These are phyloP conservation scores for Arthrobotrys pseudoclavata DNA, from an alignment of 2,329 filamentous ascomycete genomes.

Conservation along the genomic window DNA sequence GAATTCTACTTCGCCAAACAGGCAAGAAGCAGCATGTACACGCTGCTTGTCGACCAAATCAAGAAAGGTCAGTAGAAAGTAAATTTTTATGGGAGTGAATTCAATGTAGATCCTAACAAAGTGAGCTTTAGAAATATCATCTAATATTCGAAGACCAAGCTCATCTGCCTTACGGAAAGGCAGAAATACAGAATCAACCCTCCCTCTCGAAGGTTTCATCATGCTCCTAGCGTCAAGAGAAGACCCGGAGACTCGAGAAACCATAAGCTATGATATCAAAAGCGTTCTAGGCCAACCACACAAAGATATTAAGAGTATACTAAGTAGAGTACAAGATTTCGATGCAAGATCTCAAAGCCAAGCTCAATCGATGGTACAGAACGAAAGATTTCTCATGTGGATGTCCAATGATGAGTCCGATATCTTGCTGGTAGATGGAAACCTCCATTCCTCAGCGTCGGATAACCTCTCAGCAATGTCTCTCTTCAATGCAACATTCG, in stretches of 20 bases:
- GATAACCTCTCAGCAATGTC: slow-evolving; percentile 16
- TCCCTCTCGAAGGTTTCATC: slow-evolving; percentile 7
- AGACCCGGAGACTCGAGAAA: background rate
- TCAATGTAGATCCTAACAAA: background rate
- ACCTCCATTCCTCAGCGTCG: slow-evolving; percentile 8
- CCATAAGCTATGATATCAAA: background rate
- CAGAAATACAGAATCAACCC: background rate
- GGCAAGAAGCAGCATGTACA: slow-evolving; percentile 6
- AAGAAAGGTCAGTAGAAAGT: background rate
- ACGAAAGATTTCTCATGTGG: slow-evolving; percentile 17
- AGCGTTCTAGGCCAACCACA: slow-evolving; percentile 1
- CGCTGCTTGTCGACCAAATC: background rate
- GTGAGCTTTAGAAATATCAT: background rate
- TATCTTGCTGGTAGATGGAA: slow-evolving; percentile 7
- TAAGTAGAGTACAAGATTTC: slow-evolving; percentile 13
- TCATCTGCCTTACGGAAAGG: background rate
- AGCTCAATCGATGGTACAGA: slow-evolving; percentile 7
- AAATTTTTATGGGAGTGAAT: background rate
- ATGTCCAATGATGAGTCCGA: slow-evolving; percentile 9
- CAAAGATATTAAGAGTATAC: slow-evolving; percentile 4
- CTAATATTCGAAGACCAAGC: background rate
- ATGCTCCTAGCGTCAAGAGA: slow-evolving; percentile 17
- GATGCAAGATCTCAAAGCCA: slow-evolving; percentile 14
- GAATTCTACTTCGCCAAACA: slow-evolving; percentile 4
- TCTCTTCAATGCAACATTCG: slow-evolving; percentile 5